Base-by-base conservation (phyloP, 768 basidiomycete genomes). In the Chalciporus piperatus region DNA sequence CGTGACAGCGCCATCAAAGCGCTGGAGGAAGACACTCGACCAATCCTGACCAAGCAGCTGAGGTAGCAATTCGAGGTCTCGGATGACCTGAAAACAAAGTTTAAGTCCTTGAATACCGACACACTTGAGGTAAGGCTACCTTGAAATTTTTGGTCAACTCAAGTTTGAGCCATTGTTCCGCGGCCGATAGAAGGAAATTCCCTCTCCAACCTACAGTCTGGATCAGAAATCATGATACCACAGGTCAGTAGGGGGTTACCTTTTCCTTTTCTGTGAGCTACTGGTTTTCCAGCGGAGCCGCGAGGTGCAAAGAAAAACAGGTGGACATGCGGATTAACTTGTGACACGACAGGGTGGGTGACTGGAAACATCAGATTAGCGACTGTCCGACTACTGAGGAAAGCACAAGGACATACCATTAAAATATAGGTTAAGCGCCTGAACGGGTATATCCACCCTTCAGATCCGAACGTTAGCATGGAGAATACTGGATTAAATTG, bases 61-160 rank as follows among this genome's bases (percentile, higher is more conserved):
- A n/a, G 97, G 97, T 48, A 98, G 76, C 19, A 99, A 80, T 64
- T 99, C 97, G 1, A 99, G 79, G 66, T 98, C 97, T 38, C 97
- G 87, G 52, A 99, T 99, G 45, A 98, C 77, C 79, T 84, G 58
- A 35, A 52, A 44, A n/a, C 14, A 25, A 41, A 16, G 42, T 39
- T 45, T 19, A 28, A 32, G 47, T 30, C 35, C 47, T 45, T 9
- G 8, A 13, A 16, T 39, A 30, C 16, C 4, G 22, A 50, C 20
- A 17, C 2, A 12, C 6, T 42, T 6, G 6, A 12, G 4, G 40
- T 16, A 13, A 32, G 38, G 42, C 35, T 50, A 75, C 90, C 73
- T 91, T 93, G 78, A 96, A 95, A 64, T 98, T 97, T 76, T 98
- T 98, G 4, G 92, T 90, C 12, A 99, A 74, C 65, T 98, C 96